A percentile compares a stretch with the other conserved stretches of the same genome.
Evolutionary conservation across 306 rosid genomes (phyloP).

Genomic region (Quercus parvula): DNA sequence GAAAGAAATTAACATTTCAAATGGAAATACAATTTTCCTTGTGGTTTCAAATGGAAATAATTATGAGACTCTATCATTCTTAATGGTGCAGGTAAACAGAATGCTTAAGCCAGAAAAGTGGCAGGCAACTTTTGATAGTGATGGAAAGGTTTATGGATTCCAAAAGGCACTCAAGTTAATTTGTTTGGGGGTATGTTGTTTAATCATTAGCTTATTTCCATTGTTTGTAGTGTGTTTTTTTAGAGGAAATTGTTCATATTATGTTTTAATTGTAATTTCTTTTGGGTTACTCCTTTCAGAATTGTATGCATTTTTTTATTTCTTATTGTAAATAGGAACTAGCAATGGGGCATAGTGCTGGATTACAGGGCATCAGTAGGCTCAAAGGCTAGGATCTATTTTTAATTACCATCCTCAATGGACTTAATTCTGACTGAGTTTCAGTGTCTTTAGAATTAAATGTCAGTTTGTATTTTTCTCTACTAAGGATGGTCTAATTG

Average conservation of each 20-base stretch:
- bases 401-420: neutral
- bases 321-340: too few relatives aligned
- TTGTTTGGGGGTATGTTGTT: conserved; percentile 71
- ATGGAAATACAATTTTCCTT: neutral
- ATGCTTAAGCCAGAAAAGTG: conserved; percentile 91
- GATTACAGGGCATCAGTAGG: neutral
- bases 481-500: conserved; percentile 2
- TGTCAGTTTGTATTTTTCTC: neutral
- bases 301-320: neutral
- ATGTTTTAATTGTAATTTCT: neutral
- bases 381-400: neutral
- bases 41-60: neutral
- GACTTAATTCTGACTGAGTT: neutral
- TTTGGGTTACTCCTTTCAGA: neutral
- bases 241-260: neutral
- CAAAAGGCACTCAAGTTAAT: conserved; percentile 82
- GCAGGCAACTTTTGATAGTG: conserved; percentile 74
- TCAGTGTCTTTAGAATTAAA: neutral
- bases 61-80: conserved; percentile 10
- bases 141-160: conserved; percentile 76
- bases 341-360: neutral
- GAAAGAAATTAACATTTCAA: neutral
- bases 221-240: neutral
- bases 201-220: neutral
- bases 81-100: conserved; percentile 61